Evolutionary conservation across 768 basidiomycete species (phyloP), one percentile per base, ranked within the genome.

Genomic region (Pleurotus giganteus): DNA sequence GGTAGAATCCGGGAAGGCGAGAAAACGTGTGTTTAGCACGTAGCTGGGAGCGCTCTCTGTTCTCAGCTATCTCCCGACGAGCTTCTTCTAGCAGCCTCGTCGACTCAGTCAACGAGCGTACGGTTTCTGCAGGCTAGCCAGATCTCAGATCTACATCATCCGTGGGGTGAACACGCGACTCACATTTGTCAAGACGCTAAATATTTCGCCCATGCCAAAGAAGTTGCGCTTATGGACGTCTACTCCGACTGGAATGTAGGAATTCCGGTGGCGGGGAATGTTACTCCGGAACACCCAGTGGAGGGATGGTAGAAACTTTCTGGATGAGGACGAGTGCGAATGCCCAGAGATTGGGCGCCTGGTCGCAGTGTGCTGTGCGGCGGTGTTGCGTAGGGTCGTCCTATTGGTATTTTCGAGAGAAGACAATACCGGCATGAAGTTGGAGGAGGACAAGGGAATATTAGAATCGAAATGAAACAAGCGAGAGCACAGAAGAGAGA

Each of bases 211-310:
- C 74, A 92, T 78, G 24, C 91, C 89, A 58, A 92, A 92, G 58
- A 91, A 81, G 58, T 84, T 84, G 53, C 89, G 77, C 63, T 83
- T 85, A 64, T 82, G 82, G 46, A 82, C 71, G 64, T 86, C 84
- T 1, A 37, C 32, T 12, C 49, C 49, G 36, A 75, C 66, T 17
- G 83, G 81, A 56, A 86, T 70, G 47, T 76, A 80, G 17, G 84
- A 85, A 56, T 78, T 77, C 59, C 85, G 76, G 61, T 80, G 74
- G 39, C 85, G 80, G 26, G 87, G 85, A 46, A 89, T 82, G 66
- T 88, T 89, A 60, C 80, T 85, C 60, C 86, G 79, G 67, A 88
- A 89, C 53, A 89, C 74, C 88, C 88, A 89, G 58, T 89, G 86
- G 47, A 88, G 68, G 55, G 84, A 76, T 55, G 49, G 49, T n/a